phyloP scores from a whole-genome alignment of 208 protist species.

The Leishmania arabica region DNA sequence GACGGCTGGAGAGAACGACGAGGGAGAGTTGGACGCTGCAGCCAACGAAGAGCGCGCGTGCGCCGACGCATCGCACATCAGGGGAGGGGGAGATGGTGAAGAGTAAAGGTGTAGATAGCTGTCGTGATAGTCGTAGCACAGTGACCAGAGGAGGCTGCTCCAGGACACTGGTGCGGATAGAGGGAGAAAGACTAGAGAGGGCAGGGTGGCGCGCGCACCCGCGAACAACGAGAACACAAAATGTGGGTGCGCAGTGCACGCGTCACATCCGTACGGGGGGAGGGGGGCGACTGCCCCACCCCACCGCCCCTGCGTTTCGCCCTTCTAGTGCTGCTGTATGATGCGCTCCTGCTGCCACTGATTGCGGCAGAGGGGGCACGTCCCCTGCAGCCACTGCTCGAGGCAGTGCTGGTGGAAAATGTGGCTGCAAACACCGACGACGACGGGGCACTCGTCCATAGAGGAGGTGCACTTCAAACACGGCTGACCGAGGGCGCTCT shows the following conservation, averaged over 20 bases:
- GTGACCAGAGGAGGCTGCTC: background rate
- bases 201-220: background rate
- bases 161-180: background rate
- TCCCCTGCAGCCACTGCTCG: constrained; percentile 34
- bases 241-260: background rate
- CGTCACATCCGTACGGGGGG: background rate
- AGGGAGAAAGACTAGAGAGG: background rate
- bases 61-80: background rate
- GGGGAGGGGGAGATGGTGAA: background rate
- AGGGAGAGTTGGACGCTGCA: background rate
- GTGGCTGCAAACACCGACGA: constrained; percentile 47
- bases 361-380: constrained; percentile 29
- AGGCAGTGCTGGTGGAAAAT: constrained; percentile 58
- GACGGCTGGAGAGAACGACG: background rate
- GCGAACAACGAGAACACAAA: background rate
- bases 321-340: background rate
- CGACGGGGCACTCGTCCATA: constrained; percentile 31
- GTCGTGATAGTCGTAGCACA: background rate
- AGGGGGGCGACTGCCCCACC: too few species aligned
- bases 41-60: background rate
- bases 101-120: background rate
- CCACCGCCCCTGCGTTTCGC: background rate
- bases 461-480: constrained; percentile 33
- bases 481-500: constrained; percentile 11
- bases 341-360: constrained; percentile 22